Evolutionary conservation across 2,329 filamentous ascomycete genomes (phyloP).

Genomic region (Alternaria triticina): DNA sequence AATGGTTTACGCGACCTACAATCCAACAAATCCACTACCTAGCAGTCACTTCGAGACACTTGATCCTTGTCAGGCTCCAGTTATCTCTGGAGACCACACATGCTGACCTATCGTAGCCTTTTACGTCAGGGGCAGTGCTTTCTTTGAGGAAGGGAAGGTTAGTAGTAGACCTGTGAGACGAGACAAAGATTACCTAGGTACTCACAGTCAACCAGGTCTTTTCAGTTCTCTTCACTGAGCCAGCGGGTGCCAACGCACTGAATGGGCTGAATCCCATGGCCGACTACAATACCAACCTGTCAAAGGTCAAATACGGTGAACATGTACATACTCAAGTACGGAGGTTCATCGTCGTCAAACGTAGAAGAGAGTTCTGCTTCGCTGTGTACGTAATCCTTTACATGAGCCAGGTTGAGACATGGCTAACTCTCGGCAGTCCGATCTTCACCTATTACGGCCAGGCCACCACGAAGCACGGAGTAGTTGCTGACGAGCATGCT

Average conservation of each 20-base stretch:
- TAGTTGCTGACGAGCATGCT: not conserved
- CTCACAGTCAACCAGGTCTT: too few species aligned
- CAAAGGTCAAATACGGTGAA: constrained; percentile 4
- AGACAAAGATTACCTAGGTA: not conserved
- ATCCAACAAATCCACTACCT: not conserved
- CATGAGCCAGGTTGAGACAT: not conserved
- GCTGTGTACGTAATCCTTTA: not conserved
- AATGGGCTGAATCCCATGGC: not conserved
- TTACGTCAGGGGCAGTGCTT: not conserved
- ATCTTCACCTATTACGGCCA: not conserved
- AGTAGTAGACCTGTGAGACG: not conserved
- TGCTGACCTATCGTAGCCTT: not conserved
- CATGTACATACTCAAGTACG: constrained; percentile 16
- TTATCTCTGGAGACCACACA: accelerated
- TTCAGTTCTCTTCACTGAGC: constrained; percentile 12
- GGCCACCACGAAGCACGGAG: not conserved
- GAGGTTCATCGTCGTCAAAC: constrained; percentile 17
- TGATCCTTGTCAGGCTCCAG: not conserved
- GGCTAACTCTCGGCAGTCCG: not conserved
- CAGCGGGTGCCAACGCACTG: not conserved
- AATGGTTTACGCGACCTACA: not conserved
- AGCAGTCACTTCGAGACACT: not conserved
- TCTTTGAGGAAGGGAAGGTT: constrained; percentile 11
- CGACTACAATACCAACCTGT: constrained; percentile 9
- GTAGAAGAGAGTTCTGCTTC: constrained; percentile 16